A percentile compares a stretch with the other conserved stretches of the same genome.
phyloP scores from a whole-genome alignment of 805 yeast genomes.

The Candida maesae region DNA sequence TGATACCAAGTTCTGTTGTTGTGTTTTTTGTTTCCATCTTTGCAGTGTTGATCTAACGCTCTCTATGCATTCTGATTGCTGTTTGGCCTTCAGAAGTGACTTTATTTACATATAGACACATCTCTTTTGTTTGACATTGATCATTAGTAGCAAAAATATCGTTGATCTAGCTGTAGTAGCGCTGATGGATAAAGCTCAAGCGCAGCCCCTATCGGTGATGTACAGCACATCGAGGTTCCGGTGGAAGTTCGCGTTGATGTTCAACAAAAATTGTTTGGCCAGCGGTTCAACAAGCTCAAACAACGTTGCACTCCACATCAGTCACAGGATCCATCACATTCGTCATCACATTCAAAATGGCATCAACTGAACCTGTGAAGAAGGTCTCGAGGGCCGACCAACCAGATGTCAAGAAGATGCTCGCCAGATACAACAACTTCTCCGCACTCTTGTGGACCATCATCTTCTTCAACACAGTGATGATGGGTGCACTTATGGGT shows the following conservation, averaged over 20 bases:
- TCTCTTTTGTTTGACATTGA: neutral
- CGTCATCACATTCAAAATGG: neutral
- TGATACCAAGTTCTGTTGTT: conserved; percentile 3
- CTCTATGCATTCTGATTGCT: neutral
- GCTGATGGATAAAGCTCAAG: no score
- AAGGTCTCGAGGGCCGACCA: conserved; percentile 10
- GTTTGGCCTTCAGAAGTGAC: neutral
- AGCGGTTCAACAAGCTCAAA: no score
- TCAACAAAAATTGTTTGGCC: no score
- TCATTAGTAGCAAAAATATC: no score
- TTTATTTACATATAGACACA: conserved; percentile 1
- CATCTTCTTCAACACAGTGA: conserved; percentile 41
- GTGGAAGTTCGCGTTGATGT: no score
- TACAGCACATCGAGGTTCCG: no score
- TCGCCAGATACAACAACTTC: conserved; percentile 47
- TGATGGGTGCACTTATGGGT: conserved; percentile 43
- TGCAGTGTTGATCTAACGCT: neutral
- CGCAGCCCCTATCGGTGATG: no score
- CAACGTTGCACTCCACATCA: no score
- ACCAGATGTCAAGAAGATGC: conserved; percentile 16
- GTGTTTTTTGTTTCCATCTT: neutral
- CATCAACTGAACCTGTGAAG: conserved; percentile 1
- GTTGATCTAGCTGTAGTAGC: no score
- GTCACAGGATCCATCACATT: no score
- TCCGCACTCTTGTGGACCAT: conserved; percentile 54